Evolutionary conservation across 352 stramenopile genomes (phyloP), one percentile per base, ranked within the genome.

Genomic region (Aphanomyces invadans): DNA sequence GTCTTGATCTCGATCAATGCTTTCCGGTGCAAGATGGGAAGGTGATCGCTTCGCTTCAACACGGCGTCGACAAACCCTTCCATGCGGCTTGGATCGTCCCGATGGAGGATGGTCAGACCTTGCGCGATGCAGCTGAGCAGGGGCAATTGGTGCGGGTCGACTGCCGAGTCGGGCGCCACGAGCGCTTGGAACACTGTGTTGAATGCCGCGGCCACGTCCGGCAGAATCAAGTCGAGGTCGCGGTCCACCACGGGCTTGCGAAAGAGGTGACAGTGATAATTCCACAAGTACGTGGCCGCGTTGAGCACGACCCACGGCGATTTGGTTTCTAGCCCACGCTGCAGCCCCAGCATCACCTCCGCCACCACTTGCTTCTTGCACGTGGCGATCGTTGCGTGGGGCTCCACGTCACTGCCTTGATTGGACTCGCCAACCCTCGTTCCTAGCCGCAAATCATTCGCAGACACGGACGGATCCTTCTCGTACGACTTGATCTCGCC

Each of bases 221-320:
- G 71, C 1, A 93, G 54, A 32, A 94, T 76, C 48, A 68, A 72
- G 31, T 87, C 65, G 2, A 73, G 68, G 11, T 78, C 57, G 74
- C 79, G 21, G 3, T n/a, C 38, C 0, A 3, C n/a, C n/a, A n/a
- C n/a, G n/a, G n/a, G 21, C 55, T 81, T 71, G 2, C 80, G 68
- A 59, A 96, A 89, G 10, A 97, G 56, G 49, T 95, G 86, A 19
- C 95, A 89, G 61, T 97, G 90, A 51, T 91, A 92, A 69, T 97
- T 97, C 87, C 87, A 96, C n/a, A 96, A 54, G 64, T 89, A 92
- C 17, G 89, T 81, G 17, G 80, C 87, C 1, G 77, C 86, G 64
- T 94, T 96, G 36, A 96, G 80, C 11, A 96, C 60, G 2, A 92
- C 55, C 46, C 86, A 87, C 0, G 46, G 51, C 75, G 73, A 73